Percentiles rank a stretch among this genome's conserved stretches.
phyloP scores from a whole-genome alignment of 1,139 yeast genomes.

The Taiozyma sp. region DNA sequence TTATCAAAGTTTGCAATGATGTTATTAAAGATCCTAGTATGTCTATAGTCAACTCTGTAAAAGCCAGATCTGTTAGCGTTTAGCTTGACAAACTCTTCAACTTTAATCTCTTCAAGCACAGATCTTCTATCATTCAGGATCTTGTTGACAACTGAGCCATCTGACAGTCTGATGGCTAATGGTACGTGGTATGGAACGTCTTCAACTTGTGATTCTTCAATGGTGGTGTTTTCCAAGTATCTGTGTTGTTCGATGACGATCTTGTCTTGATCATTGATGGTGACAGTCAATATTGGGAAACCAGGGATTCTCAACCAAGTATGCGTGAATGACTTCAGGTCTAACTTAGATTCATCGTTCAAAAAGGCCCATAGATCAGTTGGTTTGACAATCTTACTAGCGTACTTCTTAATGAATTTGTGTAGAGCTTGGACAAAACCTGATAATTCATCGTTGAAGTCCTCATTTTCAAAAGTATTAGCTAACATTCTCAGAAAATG shows the following conservation, averaged over 20 bases:
- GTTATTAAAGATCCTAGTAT: conserved; percentile 24
- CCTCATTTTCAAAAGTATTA: conserved; percentile 36
- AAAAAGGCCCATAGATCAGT: conserved; percentile 51
- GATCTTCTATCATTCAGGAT: conserved; percentile 46
- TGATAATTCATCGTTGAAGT: conserved; percentile 28
- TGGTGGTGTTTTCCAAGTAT: conserved; percentile 29
- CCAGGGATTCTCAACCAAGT: conserved; percentile 62
- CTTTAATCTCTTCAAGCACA: conserved; percentile 28
- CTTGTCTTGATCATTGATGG: conserved; percentile 26
- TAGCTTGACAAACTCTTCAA: conserved; percentile 30
- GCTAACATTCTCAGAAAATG: conserved; percentile 53
- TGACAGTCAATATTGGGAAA: conserved; percentile 47
- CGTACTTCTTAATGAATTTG: conserved; percentile 36
- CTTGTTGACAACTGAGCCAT: conserved; percentile 34
- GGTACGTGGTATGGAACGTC: conserved; percentile 41
- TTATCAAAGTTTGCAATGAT: conserved; percentile 26
- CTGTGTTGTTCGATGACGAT: conserved; percentile 50
- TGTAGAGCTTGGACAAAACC: conserved; percentile 36
- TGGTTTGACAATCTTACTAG: conserved; percentile 43
- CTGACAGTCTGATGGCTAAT: conserved; percentile 37
- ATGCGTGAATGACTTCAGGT: conserved; percentile 28
- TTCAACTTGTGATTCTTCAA: conserved; percentile 20
- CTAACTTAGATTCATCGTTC: conserved; percentile 30
- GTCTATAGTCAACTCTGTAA: conserved; percentile 36
- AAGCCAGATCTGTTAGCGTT: conserved; percentile 47